These are phyloP conservation scores for Pseudognaphalium luteoalbum DNA, from an alignment of 129 eudicot species.

Conservation along the genomic window DNA sequence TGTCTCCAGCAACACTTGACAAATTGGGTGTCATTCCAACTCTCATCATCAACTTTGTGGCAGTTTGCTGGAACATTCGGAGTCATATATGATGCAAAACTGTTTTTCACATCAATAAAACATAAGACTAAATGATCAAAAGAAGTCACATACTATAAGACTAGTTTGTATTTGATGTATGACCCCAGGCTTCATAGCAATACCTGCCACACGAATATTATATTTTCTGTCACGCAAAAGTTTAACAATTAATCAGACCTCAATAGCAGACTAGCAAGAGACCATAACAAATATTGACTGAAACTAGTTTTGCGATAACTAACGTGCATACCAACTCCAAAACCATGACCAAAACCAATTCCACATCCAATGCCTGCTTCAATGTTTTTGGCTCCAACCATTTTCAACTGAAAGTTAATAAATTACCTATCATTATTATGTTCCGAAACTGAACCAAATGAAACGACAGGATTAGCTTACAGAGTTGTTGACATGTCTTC, in stretches of 20 bases:
- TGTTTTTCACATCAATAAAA: neutral
- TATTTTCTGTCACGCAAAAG: neutral
- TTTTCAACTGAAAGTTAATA: slow-evolving; percentile 52
- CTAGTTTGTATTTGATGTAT: slow-evolving; percentile 63
- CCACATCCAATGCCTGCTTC: slow-evolving; percentile 90
- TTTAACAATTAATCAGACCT: neutral
- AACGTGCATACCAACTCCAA: slow-evolving; percentile 83
- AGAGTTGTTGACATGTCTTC: slow-evolving; percentile 65
- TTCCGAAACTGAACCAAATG: neutral
- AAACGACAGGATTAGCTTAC: slow-evolving; percentile 47
- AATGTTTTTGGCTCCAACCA: slow-evolving; percentile 74
- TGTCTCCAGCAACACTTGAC: slow-evolving; percentile 50
- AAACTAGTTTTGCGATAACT: neutral
- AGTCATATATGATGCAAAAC: slow-evolving; percentile 29
- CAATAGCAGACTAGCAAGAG: neutral
- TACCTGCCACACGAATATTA: slow-evolving; percentile 49
- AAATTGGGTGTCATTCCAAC: slow-evolving; percentile 58
- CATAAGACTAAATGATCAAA: slow-evolving; percentile 12
- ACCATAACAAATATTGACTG: neutral
- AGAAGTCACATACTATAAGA: slow-evolving; percentile 49
- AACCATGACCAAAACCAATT: slow-evolving; percentile 93
- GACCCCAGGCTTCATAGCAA: slow-evolving; percentile 80
- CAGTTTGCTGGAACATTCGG: slow-evolving; percentile 47
- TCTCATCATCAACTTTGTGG: slow-evolving; percentile 55
- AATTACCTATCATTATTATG: neutral